Conservation (phyloP, 768 basidiomycete genomes). For the Trametes sanguinea region DNA sequence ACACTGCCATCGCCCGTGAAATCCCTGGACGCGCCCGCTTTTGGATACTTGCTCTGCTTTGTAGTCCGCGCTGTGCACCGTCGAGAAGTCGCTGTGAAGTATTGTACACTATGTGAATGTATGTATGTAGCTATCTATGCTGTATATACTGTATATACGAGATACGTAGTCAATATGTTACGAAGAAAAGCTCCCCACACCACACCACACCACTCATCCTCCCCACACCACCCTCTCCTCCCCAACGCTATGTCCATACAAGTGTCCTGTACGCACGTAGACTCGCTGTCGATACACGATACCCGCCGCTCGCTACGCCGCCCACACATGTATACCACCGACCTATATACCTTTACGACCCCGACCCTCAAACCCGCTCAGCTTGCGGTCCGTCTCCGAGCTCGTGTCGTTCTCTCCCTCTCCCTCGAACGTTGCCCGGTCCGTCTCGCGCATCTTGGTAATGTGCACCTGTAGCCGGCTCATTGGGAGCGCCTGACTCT, state of each 20-base stretch:
- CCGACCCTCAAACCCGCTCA: background rate
- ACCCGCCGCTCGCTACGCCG: background rate
- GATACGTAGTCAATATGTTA: constrained; percentile 11
- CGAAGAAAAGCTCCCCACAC: background rate
- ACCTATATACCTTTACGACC: background rate
- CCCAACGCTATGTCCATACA: background rate
- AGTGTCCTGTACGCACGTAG: background rate
- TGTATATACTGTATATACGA: constrained; percentile 24
- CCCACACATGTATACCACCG: background rate
- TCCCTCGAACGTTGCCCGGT: background rate
- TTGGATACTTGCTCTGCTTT: background rate
- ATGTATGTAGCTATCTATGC: constrained; percentile 18
- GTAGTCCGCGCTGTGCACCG: background rate
- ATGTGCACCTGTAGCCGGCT: constrained; percentile 13
- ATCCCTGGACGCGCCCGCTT: background rate
- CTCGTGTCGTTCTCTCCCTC: background rate
- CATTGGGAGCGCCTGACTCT: constrained; percentile 9
- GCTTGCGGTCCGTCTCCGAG: constrained; percentile 3
- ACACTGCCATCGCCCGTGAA: background rate
- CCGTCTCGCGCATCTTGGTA: constrained; percentile 15
- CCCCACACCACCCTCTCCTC: background rate
- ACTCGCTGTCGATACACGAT: background rate
- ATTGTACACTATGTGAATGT: constrained; percentile 9
- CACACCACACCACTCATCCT: background rate
- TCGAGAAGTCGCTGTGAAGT: background rate